A percentile compares a stretch with the other conserved stretches of the same genome.
Evolutionary conservation across 2,329 filamentous ascomycete species (phyloP).

Genomic region (Dendryphion nanum): DNA sequence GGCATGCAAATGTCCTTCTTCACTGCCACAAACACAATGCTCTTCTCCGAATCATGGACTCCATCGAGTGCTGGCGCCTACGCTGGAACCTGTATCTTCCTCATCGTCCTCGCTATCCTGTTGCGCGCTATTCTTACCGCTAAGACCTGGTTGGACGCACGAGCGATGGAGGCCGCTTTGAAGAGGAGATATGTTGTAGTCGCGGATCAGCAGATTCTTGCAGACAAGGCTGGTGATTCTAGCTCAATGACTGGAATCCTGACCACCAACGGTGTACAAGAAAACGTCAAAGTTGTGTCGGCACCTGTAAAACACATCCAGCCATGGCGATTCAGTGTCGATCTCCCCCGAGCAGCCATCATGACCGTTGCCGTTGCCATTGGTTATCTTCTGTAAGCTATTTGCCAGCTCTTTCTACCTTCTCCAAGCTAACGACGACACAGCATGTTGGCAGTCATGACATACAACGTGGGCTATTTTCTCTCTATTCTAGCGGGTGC

Average conservation of each 20-base stretch:
- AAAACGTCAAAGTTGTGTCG: conserved; percentile 72
- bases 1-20: conserved; percentile 64
- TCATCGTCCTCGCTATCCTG: conserved; percentile 71
- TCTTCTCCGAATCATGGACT: conserved; percentile 71
- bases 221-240: conserved; percentile 54
- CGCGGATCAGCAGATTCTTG: conserved; percentile 59
- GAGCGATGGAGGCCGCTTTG: conserved; percentile 72
- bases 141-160: conserved; percentile 59
- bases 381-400: conserved; percentile 79
- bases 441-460: conserved; percentile 93
- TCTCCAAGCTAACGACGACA: conserved; percentile 15
- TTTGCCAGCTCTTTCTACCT: background rate
- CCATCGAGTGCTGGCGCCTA: conserved; percentile 70
- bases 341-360: conserved; percentile 69
- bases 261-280: conserved; percentile 75
- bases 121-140: conserved; percentile 71
- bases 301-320: conserved; percentile 53
- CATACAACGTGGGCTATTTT: conserved; percentile 83
- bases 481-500: conserved; percentile 73
- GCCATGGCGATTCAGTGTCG: conserved; percentile 80
- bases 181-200: conserved; percentile 76
- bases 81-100: conserved; percentile 87
- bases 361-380: conserved; percentile 73
- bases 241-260: conserved; percentile 65
- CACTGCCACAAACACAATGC: conserved; percentile 58